Evolutionary conservation across 441 rosid genomes (phyloP), one percentile per base, ranked within the genome.

Genomic region (Oxalis stricta): DNA sequence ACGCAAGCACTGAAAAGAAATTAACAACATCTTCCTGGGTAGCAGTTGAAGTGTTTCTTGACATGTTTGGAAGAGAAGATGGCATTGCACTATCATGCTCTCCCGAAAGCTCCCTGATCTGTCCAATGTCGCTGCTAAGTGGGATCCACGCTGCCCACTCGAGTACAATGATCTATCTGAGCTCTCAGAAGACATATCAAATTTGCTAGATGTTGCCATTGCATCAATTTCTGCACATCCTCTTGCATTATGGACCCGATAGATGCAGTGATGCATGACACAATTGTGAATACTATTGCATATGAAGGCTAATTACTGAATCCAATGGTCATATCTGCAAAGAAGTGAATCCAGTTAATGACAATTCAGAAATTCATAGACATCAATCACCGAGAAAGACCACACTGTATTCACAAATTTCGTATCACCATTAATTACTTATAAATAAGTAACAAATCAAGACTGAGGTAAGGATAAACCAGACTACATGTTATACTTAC

Each of bases 41-140:
- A 59, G 68, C 58, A 16, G 61, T 50, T 53, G 80, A 65, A 65
- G 70, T 68, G 67, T 70, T 83, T 72, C 89, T 73, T 18, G 77
- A 56, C 79, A 70, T 70, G 62, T 51, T 73, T 35, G 84, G 77
- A 41, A 75, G 73, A 71, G 95, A 78, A 61, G 87, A 60, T 29
- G 75, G 66, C 57, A 72, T 63, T 44, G 84, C 77, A 56, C 68
- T 78, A 57, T 86, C 70, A 71, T 59, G 44, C 72, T 70, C 76
- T 80, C 95, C 6, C 84, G 84, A 53, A 83, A 91, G 69, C 93
- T 81, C 59, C 91, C 68, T 7, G 91, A 77, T 77, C 93, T 83
- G 60, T 92, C 94, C 75, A 79, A 61, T 51, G 69, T 71, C 63
- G 77, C 68, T 57, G 78, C 65, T 67, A 75, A 47, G 79, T 72